Base-by-base conservation (phyloP, 2,329 filamentous ascomycete species). In the Colletotrichum agaves region DNA sequence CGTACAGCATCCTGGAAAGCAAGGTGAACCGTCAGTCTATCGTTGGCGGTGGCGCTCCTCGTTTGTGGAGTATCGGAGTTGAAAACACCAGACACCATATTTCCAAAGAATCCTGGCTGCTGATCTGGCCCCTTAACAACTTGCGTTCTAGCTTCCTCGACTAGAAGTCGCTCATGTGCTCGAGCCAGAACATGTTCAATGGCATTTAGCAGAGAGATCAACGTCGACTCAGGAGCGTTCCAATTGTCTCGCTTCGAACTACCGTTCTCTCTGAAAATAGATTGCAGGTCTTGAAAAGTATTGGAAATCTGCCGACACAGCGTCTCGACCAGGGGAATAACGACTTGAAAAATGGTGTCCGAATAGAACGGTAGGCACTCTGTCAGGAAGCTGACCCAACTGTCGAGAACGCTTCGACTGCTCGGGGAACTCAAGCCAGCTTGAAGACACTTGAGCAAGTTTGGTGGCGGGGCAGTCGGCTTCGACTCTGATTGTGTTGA, bases 1-100 rank as follows among this genome's bases (percentile, higher is more conserved):
- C 93, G 89, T 66, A 98, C 93, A 1, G 94, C 93, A 77, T 99
- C 97, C 78, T 98, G 95, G 76, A 99, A 97, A 11, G 94, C 97
- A n/a, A 99, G 84, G 47, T 98, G 85, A 19, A 99, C 95, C 0
- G 96, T 98, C 21, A 99, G 84, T 50, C 95, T 89, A 73, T 96
- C 95, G 74, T 98, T 99, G 8, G 94, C 94, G n/a, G 93, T 94
- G 7, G 91, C 89, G 67, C 90, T 93, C 55, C 94, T 90, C n/a
- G 89, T 86, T 69, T 94, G 92, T 2, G 87, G 89, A 1, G 88
- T 84, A 67, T 98, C 94, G 1, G 91, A 88, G 41, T 93, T 87
- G 76, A 97, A 97, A 0, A 97, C 93, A 1, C 93, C 93, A 1
- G 94, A 96, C 1, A 97, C 93, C 88, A 98, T 97, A 72, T 93